Percentiles rank a stretch among this genome's conserved stretches.
phyloP scores from a whole-genome alignment of 2,329 filamentous ascomycete genomes.

The Microdochium nivale region DNA sequence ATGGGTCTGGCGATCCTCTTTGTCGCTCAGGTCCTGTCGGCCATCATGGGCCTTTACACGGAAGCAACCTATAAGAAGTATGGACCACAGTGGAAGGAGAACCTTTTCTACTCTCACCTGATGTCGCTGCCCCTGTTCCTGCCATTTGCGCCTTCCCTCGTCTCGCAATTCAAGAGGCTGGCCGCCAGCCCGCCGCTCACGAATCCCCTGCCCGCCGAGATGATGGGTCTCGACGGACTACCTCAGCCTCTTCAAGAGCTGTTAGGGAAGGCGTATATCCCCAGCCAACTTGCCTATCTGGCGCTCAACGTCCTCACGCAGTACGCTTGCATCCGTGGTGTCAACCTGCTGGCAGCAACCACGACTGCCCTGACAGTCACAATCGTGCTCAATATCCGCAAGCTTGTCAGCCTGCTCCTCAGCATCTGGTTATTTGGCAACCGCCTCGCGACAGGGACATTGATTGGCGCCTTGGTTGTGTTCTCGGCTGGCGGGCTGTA shows the following conservation, averaged over 20 bases:
- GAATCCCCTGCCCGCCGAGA: conserved; percentile 25
- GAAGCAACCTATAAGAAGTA: conserved; percentile 82
- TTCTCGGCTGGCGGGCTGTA: conserved; percentile 90
- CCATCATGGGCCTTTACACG: conserved; percentile 91
- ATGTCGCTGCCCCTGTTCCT: conserved; percentile 70
- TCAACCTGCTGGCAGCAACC: conserved; percentile 84
- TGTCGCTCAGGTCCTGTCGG: conserved; percentile 79
- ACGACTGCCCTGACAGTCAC: conserved; percentile 91
- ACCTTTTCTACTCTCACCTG: conserved; percentile 84
- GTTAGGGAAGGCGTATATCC: conserved; percentile 36
- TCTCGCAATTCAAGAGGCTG: conserved; percentile 54
- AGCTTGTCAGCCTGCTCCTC: conserved; percentile 80
- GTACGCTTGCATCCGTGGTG: conserved; percentile 89
- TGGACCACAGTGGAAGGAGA: conserved; percentile 88
- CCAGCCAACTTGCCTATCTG: conserved; percentile 65
- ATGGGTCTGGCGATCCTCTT: conserved; percentile 77
- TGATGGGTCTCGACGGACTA: conserved; percentile 22
- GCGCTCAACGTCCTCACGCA: conserved; percentile 78
- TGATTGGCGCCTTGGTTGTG: conserved; percentile 75
- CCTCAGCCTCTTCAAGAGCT: conserved; percentile 27
- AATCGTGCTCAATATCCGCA: conserved; percentile 91
- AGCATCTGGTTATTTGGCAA: conserved; percentile 97
- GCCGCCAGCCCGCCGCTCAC: conserved; percentile 53
- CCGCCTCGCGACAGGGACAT: conserved; percentile 62
- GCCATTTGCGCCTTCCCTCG: conserved; percentile 59